Evolutionary conservation across 1,139 yeast species (phyloP).

Genomic region (Pichia sp.): DNA sequence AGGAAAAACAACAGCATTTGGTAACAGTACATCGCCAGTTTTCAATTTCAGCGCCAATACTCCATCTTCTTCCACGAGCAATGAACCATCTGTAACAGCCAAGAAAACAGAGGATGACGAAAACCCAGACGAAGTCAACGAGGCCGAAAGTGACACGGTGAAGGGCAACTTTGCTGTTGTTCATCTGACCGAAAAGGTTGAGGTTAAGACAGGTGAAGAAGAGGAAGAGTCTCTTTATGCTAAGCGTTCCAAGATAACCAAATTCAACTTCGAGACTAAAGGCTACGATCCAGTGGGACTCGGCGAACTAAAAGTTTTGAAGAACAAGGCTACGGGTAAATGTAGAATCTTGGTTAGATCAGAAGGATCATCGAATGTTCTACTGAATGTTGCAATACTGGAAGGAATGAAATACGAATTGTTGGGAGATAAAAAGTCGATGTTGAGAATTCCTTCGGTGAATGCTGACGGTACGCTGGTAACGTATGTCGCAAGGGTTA

Average conservation of each 20-base stretch:
- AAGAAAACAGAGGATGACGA: not conserved
- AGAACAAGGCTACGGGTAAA: slow-evolving; percentile 53
- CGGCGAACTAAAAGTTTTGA: slow-evolving; percentile 75
- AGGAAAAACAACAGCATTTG: slow-evolving; percentile 13
- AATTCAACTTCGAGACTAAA: slow-evolving; percentile 48
- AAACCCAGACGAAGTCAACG: slow-evolving; percentile 19
- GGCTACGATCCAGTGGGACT: slow-evolving; percentile 65
- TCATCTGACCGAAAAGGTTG: slow-evolving; percentile 44
- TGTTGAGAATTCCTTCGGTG: slow-evolving; percentile 46
- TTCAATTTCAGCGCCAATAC: slow-evolving; percentile 24
- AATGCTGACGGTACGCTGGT: slow-evolving; percentile 42
- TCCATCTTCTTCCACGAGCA: slow-evolving; percentile 13
- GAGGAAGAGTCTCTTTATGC: slow-evolving; percentile 61
- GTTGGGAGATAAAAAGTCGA: slow-evolving; percentile 50
- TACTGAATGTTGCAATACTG: slow-evolving; percentile 59
- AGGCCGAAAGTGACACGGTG: slow-evolving; percentile 40
- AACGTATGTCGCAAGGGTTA: slow-evolving; percentile 69
- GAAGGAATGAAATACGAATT: slow-evolving; percentile 51
- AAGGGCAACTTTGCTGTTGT: slow-evolving; percentile 47
- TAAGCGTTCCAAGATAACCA: slow-evolving; percentile 69
- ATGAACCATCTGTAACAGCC: too few species aligned
- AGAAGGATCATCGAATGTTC: slow-evolving; percentile 75
- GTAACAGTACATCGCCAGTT: not conserved
- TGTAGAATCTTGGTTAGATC: slow-evolving; percentile 76
- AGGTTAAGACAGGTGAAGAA: slow-evolving; percentile 79